These are phyloP conservation scores for Penicillium cinerascens DNA, from an alignment of 495 filamentous ascomycete species.

Conservation along the genomic window DNA sequence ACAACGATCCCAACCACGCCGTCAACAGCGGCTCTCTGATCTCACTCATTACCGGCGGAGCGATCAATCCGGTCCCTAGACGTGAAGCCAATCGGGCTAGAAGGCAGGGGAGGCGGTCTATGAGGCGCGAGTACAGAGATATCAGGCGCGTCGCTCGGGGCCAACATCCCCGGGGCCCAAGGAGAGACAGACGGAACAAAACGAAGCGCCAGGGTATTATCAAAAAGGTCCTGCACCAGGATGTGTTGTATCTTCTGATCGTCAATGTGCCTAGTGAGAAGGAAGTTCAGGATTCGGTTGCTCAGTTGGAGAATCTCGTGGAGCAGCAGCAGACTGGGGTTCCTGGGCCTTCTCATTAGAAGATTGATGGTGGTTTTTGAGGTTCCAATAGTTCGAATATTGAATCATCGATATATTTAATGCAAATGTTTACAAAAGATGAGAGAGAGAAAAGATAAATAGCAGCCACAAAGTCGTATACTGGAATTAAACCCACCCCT, in stretches of 20 bases:
- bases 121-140: slow-evolving; percentile 1
- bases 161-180: background rate
- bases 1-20: slow-evolving; percentile 16
- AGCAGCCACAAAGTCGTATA: too few relatives aligned
- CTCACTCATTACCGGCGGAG: slow-evolving; percentile 11
- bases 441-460: too few relatives aligned
- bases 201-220: slow-evolving; percentile 1
- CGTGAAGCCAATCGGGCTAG: background rate
- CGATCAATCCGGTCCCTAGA: background rate
- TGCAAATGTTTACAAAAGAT: too few relatives aligned
- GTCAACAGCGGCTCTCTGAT: slow-evolving; percentile 15
- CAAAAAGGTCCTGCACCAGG: slow-evolving; percentile 7
- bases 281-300: slow-evolving; percentile 8
- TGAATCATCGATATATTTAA: too few relatives aligned
- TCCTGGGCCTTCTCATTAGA: background rate
- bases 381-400: too few relatives aligned
- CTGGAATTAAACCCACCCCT: too few relatives aligned
- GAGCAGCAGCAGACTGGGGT: background rate
- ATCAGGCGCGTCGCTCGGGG: slow-evolving; percentile 5
- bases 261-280: slow-evolving; percentile 2
- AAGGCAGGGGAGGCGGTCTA: background rate
- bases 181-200: slow-evolving; percentile 3
- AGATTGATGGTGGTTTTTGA: too few relatives aligned
- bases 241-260: slow-evolving; percentile 9
- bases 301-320: background rate